These are phyloP conservation scores for Arthrinium phaeospermum DNA, from an alignment of 2,329 filamentous ascomycete species.

Conservation along the genomic window DNA sequence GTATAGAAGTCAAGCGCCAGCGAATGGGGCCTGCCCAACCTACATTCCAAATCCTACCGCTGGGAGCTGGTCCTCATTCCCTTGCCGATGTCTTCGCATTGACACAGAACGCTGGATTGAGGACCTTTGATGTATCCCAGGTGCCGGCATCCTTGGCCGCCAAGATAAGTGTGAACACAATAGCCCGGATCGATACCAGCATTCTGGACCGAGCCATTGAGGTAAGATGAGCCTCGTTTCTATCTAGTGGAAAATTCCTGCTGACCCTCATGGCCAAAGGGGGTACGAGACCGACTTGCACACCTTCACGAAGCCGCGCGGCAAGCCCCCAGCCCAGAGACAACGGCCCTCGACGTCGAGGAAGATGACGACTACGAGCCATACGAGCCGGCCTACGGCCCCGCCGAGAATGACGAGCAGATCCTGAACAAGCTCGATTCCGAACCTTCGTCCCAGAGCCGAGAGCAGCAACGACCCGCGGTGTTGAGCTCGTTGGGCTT, in stretches of 20 bases:
- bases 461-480: conserved; percentile 49
- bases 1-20: conserved; percentile 83
- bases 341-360: conserved; percentile 67
- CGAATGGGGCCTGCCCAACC: conserved; percentile 55
- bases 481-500: conserved; percentile 65
- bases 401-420: conserved; percentile 78
- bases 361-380: conserved; percentile 95
- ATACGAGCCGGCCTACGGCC: conserved; percentile 86
- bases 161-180: conserved; percentile 79
- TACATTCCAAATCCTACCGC: conserved; percentile 66
- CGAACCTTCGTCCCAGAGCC: conserved; percentile 60
- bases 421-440: conserved; percentile 78
- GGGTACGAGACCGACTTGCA: conserved; percentile 57
- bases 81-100: conserved; percentile 87
- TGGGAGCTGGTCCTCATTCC: conserved; percentile 77
- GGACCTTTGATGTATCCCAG: conserved; percentile 79
- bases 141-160: conserved; percentile 78
- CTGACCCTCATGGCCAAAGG: conserved; percentile 42
- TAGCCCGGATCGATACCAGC: conserved; percentile 73
- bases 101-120: conserved; percentile 74
- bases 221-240: conserved; percentile 49
- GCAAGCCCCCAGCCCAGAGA: conserved; percentile 62
- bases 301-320: conserved; percentile 50
- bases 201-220: conserved; percentile 76
- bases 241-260: not conserved